Percentiles rank a stretch among this genome's conserved stretches.
Evolutionary conservation across 2,329 filamentous ascomycete species (phyloP).

Genomic region (Verticillium dahliae): DNA sequence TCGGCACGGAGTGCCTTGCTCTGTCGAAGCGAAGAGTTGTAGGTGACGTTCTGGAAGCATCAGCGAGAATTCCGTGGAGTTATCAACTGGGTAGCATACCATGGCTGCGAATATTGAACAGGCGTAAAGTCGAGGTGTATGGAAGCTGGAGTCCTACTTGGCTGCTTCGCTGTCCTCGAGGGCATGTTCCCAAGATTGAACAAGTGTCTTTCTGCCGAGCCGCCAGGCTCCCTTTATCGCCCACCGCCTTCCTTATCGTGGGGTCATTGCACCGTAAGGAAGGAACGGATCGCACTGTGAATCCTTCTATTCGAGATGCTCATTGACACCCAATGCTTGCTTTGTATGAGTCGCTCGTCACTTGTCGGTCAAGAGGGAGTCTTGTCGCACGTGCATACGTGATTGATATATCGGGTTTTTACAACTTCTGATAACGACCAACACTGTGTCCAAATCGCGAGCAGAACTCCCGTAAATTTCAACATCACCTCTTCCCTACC

Average conservation of each 20-base stretch:
- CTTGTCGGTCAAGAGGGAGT: too few species aligned
- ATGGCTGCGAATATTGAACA: background rate
- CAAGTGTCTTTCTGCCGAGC: background rate
- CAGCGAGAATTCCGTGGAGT: background rate
- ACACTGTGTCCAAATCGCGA: too few species aligned
- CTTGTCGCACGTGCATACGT: too few species aligned
- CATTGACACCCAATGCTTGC: too few species aligned
- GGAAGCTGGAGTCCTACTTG: background rate
- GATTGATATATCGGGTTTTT: too few species aligned
- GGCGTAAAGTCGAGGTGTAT: background rate
- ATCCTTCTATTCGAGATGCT: too few species aligned
- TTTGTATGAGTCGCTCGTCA: too few species aligned
- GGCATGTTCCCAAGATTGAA: background rate
- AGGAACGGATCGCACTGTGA: too few species aligned
- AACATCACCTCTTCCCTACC: too few species aligned
- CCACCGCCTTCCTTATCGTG: background rate
- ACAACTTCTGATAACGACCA: too few species aligned
- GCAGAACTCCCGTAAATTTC: too few species aligned
- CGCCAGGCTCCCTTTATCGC: background rate
- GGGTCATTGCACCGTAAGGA: too few species aligned
- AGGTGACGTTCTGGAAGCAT: constrained; percentile 62
- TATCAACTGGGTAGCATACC: background rate
- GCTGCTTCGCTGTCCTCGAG: background rate
- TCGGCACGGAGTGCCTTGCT: constrained; percentile 73
- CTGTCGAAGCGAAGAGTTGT: constrained; percentile 81